Base-by-base conservation (phyloP, 2,329 filamentous ascomycete species). In the Trichoderma sp. region DNA sequence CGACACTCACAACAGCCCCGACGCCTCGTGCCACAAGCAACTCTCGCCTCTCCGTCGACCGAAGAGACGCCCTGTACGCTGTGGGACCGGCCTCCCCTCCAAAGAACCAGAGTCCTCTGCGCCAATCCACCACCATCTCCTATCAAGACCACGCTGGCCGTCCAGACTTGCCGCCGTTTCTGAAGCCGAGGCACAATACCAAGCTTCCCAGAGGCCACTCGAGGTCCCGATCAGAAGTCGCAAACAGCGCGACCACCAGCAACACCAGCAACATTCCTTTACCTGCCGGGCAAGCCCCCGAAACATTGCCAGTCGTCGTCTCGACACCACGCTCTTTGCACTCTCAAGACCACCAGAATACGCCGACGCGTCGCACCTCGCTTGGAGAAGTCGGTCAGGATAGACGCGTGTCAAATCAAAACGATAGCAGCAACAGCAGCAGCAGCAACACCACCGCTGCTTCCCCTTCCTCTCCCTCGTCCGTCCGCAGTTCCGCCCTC, bases 31-130 rank as follows among this genome's bases (percentile, higher is more conserved):
- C 70, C 52, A 39, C 34, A 3, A 39, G 34, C 34, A 52, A 19
- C 63, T 65, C 59, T 66, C 69, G 50, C 65, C 63, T 60, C 67
- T 67, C 57, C 64, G 44, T 57, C 73, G 68, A 68, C 51, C 64
- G 66, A 52, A 70, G 65, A 48, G 72, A 73, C 57, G 63, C 68
- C 41, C 60, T 65, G 65, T 68, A 69, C 67, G 65, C 69, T 71
- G 69, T 70, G 69, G 73, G 73, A 57, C 64, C 71, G 34, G 71
- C 69, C 41, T 68, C 74, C 69, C 48, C 73, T 67, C 62, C 67
- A 39, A 74, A 70, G 66, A 70, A 71, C 28, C 72, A 71, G 14
- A 76, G 74, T 44, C 73, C 74, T 57, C 69, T 76, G 64, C 72
- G 74, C 45, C 69, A 75, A 55, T 74, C 74, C 45, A 68, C 74